A percentile compares a stretch with the other conserved stretches of the same genome.
Evolutionary conservation across 345 rosid genomes (phyloP).

Genomic region (Acer negundo): DNA sequence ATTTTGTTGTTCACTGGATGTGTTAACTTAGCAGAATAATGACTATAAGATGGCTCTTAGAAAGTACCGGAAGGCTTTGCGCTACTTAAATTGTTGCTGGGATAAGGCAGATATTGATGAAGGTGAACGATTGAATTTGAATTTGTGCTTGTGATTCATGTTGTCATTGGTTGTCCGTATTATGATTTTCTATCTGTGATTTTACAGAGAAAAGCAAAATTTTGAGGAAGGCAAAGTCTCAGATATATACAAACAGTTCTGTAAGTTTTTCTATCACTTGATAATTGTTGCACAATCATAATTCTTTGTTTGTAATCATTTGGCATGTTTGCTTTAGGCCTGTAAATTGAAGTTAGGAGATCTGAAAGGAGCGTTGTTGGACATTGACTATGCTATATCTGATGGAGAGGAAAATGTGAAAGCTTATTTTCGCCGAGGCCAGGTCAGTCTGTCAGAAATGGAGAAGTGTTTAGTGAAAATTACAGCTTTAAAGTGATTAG

Average conservation of each 20-base stretch:
- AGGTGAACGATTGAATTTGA: slow-evolving; percentile 40
- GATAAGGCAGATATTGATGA: slow-evolving; percentile 94
- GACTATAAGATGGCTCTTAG: slow-evolving; percentile 90
- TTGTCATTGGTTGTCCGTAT: not conserved
- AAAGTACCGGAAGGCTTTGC: slow-evolving; percentile 89
- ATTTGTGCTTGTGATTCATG: not conserved
- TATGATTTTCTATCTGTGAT: slow-evolving; percentile 13
- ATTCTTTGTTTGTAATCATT: not conserved
- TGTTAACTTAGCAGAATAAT: slow-evolving; percentile 53
- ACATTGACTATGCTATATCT: slow-evolving; percentile 87
- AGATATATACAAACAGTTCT: slow-evolving; percentile 84
- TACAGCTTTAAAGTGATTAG: not conserved
- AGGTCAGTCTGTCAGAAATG: slow-evolving; percentile 49
- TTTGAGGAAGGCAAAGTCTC: slow-evolving; percentile 90
- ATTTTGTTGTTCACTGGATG: not conserved
- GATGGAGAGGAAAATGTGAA: slow-evolving; percentile 83
- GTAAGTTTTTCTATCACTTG: slow-evolving; percentile 45
- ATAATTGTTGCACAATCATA: not conserved
- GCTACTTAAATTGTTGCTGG: slow-evolving; percentile 92
- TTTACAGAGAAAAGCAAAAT: slow-evolving; percentile 66
- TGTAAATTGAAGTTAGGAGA: slow-evolving; percentile 86
- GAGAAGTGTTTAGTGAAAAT: not conserved
- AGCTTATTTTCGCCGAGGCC: slow-evolving; percentile 97
- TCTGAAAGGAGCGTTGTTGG: slow-evolving; percentile 81
- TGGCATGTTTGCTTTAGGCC: slow-evolving; percentile 47